Evolutionary conservation across 805 yeast species (phyloP), one percentile per base, ranked within the genome.

Genomic region (Vanderwaltozyma yarrowii): DNA sequence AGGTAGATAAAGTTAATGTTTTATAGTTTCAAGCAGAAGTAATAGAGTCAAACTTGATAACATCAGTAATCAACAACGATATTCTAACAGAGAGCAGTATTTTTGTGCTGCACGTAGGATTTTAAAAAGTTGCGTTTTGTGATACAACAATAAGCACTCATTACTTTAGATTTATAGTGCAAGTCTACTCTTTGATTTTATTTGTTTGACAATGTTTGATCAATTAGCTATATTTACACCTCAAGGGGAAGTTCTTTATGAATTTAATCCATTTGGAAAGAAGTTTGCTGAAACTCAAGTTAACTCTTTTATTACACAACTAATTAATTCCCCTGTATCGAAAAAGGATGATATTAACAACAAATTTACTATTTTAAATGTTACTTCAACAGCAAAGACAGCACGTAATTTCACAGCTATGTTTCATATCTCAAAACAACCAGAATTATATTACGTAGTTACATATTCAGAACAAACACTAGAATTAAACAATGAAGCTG

Each of bases 401-500:
- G 34, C 14, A 33, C 49, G 50, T 35, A 37, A 44, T 12, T 53
- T 53, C 27, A 41, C 44, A 20, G 35, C 53, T 9, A 49, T 54
- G 55, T 56, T 47, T 37, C 41, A 49, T 37, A 49, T 55, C 16
- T 69, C 49, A 15, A 57, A 52, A 34, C 56, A 54, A 32, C 64
- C 64, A 3, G 57, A 53, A 25, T 25, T 59, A 21, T 51, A 49
- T 34, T 56, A 51, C 37, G 66, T 43, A 57, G 68, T 27, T 61
- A 66, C 61, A 62, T 75, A 31, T 60, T 76, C 44, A 49, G 69
- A 38, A 49, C 64, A 38, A 64, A 67, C 49, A 29, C 58, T 69
- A 15, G 67, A 64, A 17, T 42, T 74, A n/a, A 62, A 67, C 25
- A 65, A 63, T 30, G 70, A 61, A 15, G 64, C 73, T 39, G 60